Conservation (phyloP, 2,329 filamentous ascomycete genomes). For the Ceratocystis huliohia region DNA sequence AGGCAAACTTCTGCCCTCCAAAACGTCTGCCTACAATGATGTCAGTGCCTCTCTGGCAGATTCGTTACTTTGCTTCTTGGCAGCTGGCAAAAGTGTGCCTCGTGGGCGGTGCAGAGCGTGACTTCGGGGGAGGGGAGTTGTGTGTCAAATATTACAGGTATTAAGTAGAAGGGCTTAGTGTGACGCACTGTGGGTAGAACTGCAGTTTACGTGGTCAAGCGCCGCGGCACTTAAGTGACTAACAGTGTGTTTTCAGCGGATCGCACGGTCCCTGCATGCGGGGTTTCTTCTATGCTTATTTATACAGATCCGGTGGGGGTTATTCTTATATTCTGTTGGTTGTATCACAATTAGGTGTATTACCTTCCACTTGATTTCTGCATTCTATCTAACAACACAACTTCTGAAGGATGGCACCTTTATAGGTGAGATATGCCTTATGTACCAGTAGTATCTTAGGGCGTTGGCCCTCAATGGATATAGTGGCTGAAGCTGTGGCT, state of each 20-base stretch:
- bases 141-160: background rate
- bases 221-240: background rate
- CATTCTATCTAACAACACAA: no score
- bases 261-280: background rate
- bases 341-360: no score
- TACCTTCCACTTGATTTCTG: no score
- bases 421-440: no score
- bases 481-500: no score
- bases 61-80: no score
- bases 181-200: background rate
- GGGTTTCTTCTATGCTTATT: background rate
- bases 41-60: background rate
- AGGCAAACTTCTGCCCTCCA: background rate
- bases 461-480: no score
- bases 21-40: slow-evolving; percentile 6
- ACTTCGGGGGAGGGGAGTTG: background rate
- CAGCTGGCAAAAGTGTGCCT: slow-evolving; percentile 5
- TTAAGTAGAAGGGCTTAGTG: background rate
- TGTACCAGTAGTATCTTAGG: no score
- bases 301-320: background rate
- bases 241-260: background rate
- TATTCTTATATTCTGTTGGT: background rate
- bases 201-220: no score
- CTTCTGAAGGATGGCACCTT: no score
- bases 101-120: slow-evolving; percentile 12